These are phyloP conservation scores for Kwoniella botswanensis DNA, from an alignment of 768 basidiomycete species.

Conservation along the genomic window DNA sequence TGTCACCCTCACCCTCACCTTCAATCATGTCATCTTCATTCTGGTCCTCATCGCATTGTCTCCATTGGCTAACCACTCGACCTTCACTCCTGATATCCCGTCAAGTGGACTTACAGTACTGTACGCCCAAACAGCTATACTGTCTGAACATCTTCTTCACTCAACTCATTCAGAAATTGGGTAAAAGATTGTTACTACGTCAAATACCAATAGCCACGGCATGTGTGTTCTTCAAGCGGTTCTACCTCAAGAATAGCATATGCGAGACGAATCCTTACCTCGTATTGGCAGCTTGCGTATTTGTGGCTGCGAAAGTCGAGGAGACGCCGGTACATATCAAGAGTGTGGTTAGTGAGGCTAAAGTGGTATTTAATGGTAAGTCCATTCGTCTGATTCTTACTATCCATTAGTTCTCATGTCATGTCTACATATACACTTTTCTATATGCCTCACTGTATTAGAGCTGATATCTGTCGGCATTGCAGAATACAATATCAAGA, in stretches of 20 bases:
- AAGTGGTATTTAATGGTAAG: conserved; percentile 66
- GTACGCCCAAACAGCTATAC: conserved; percentile 77
- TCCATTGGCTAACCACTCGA: conserved; percentile 88
- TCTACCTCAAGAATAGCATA: conserved; percentile 93
- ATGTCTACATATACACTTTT: neutral
- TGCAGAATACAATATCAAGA: conserved; percentile 70
- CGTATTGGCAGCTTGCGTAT: conserved; percentile 89
- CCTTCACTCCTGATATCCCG: conserved; percentile 76
- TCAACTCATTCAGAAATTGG: conserved; percentile 79
- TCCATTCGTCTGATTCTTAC: conserved; percentile 31
- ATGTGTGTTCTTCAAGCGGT: conserved; percentile 92
- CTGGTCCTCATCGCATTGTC: conserved; percentile 90
- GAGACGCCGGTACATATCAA: conserved; percentile 96
- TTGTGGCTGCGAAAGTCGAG: conserved; percentile 96
- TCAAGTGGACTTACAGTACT: conserved; percentile 75
- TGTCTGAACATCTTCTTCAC: conserved; percentile 88
- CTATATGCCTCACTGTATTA: conserved; percentile 57
- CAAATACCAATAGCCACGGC: conserved; percentile 93
- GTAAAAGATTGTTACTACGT: conserved; percentile 77
- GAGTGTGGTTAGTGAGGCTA: conserved; percentile 81
- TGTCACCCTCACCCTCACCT: neutral
- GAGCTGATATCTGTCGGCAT: neutral
- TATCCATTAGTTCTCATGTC: neutral
- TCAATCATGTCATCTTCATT: conserved; percentile 65
- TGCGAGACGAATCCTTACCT: conserved; percentile 95